phyloP scores from a whole-genome alignment of 768 basidiomycete genomes.

The Phaeolepiota aurea region DNA sequence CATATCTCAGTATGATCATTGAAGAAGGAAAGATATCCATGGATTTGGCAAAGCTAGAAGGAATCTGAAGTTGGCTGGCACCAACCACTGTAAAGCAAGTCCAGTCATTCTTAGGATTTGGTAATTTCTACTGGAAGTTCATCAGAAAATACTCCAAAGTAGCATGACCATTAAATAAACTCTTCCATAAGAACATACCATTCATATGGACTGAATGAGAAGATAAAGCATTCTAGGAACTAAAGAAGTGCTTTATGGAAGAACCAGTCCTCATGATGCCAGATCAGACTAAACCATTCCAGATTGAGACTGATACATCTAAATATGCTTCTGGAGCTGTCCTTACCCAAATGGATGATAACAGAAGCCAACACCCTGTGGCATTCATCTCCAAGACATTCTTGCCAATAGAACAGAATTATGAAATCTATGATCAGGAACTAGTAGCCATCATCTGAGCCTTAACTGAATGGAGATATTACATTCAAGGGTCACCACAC shows the following conservation, averaged over 20 bases:
- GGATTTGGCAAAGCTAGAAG: conserved; percentile 22
- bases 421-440: conserved; percentile 40
- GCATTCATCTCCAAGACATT: conserved; percentile 27
- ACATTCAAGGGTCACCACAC: conserved; percentile 2
- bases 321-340: conserved; percentile 15
- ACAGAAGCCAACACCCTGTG: conserved; percentile 23
- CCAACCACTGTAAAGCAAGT: conserved; percentile 17
- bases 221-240: conserved; percentile 13
- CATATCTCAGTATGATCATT: conserved; percentile 20
- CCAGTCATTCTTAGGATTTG: conserved; percentile 32
- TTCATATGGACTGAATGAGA: conserved; percentile 13
- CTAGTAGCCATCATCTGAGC: conserved; percentile 35
- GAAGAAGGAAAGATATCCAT: conserved; percentile 13
- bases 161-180: conserved; percentile 11
- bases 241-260: conserved; percentile 15
- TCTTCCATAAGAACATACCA: conserved; percentile 13
- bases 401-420: conserved; percentile 28
- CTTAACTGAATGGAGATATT: conserved; percentile 15
- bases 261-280: conserved; percentile 16
- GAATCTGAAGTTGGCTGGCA: conserved; percentile 21
- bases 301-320: conserved; percentile 16
- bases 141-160: conserved; percentile 20
- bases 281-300: conserved; percentile 7
- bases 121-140: conserved; percentile 26
- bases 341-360: conserved; percentile 13